These are phyloP conservation scores for Colletotrichum sp. DNA, from an alignment of 2,329 filamentous ascomycete species.

Conservation along the genomic window DNA sequence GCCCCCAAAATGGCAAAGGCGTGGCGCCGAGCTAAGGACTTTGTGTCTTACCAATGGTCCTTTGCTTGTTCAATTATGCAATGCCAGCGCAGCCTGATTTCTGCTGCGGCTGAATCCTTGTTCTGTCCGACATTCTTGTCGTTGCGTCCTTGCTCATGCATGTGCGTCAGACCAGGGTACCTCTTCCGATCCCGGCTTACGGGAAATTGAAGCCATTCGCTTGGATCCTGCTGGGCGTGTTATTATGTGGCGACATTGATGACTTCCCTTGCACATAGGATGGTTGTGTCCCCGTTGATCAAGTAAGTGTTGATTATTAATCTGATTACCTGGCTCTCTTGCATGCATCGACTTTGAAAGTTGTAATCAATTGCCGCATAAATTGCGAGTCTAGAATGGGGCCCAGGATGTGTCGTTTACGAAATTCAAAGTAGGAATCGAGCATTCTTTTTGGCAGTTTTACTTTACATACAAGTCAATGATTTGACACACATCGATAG, in stretches of 20 bases:
- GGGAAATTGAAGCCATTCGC: not conserved
- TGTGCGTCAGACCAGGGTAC: not conserved
- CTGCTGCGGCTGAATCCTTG: not conserved
- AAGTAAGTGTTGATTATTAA: not conserved
- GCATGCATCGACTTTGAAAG: no score
- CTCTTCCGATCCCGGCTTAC: not conserved
- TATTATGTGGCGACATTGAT: not conserved
- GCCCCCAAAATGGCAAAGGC: not conserved
- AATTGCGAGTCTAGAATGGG: no score
- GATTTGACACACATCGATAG: no score
- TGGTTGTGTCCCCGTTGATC: not conserved
- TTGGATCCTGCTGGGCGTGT: rapidly evolving
- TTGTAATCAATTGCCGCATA: no score
- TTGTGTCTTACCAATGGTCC: not conserved
- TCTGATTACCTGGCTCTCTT: not conserved
- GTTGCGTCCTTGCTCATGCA: not conserved
- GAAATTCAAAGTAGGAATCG: no score
- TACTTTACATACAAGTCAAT: no score
- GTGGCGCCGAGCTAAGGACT: not conserved
- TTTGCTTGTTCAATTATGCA: not conserved
- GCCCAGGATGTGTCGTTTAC: no score
- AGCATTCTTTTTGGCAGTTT: no score
- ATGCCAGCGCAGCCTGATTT: constrained; percentile 10
- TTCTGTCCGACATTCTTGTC: not conserved
- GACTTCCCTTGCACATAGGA: no score